A percentile compares a stretch with the other conserved stretches of the same genome.
Evolutionary conservation across 371 early-diverging fungal species (phyloP).

Genomic region (Mucor ambiguus): DNA sequence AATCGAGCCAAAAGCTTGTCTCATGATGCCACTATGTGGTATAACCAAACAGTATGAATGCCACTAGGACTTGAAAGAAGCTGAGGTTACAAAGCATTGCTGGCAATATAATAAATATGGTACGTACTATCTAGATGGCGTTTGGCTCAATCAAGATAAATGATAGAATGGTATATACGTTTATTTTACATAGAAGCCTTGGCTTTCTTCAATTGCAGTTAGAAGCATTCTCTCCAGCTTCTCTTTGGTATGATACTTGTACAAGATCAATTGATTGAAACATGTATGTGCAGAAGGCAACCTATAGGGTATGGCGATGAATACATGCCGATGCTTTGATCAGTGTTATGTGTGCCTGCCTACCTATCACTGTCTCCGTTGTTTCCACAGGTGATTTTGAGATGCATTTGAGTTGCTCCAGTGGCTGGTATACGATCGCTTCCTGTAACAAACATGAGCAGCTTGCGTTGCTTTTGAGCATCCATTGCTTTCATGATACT

Average conservation of each 20-base stretch:
- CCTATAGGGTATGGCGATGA: slow-evolving; percentile 35
- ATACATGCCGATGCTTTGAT: background rate
- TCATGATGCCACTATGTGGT: too few species aligned
- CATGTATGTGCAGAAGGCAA: slow-evolving; percentile 97
- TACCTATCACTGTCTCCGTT: slow-evolving; percentile 55
- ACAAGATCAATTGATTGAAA: slow-evolving; percentile 93
- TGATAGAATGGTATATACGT: background rate
- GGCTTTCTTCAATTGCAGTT: slow-evolving; percentile 85
- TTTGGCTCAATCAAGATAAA: too few species aligned
- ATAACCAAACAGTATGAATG: too few species aligned
- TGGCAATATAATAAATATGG: too few species aligned
- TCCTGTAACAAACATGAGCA: slow-evolving; percentile 96
- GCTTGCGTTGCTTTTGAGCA: slow-evolving; percentile 71
- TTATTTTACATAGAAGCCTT: slow-evolving; percentile 88
- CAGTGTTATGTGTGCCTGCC: background rate
- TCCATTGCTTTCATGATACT: slow-evolving; percentile 75
- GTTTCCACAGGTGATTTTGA: slow-evolving; percentile 83
- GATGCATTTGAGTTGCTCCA: slow-evolving; percentile 75
- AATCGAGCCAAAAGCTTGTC: too few species aligned
- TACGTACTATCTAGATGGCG: too few species aligned
- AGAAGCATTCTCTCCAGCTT: slow-evolving; percentile 81
- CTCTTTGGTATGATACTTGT: slow-evolving; percentile 74
- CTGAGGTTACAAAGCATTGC: too few species aligned
- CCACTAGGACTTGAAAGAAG: too few species aligned
- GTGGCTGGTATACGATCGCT: slow-evolving; percentile 95